A percentile compares a stretch with the other conserved stretches of the same genome.
phyloP scores from a whole-genome alignment of 2,329 filamentous ascomycete species.

The Colletotrichum sp. region DNA sequence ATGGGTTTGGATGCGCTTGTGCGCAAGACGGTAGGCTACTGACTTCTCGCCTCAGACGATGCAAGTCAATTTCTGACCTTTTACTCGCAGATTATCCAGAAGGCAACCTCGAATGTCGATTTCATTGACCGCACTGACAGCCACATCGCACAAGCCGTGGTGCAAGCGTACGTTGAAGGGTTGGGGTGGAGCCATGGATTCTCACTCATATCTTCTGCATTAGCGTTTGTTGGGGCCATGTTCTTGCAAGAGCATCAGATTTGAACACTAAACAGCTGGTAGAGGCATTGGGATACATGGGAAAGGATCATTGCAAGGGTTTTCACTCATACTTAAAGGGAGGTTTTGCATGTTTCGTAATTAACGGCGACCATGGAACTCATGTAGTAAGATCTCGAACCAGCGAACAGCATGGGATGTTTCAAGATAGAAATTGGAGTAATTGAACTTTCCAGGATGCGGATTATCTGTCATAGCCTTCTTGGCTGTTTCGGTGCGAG shows the following conservation, averaged over 20 bases:
- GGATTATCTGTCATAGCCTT: background rate
- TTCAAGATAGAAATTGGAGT: background rate
- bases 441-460: background rate
- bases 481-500: background rate
- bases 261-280: background rate
- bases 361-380: background rate
- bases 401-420: background rate
- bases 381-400: background rate
- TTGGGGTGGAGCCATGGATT: constrained; percentile 38
- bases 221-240: constrained; percentile 28
- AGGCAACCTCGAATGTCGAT: constrained; percentile 35
- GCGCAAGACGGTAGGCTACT: constrained; percentile 8
- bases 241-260: constrained; percentile 31
- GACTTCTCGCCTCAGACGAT: background rate
- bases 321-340: background rate
- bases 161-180: constrained; percentile 37
- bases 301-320: background rate
- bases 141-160: constrained; percentile 29
- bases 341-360: background rate
- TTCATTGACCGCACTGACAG: constrained; percentile 31
- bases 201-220: constrained; percentile 31
- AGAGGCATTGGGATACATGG: background rate
- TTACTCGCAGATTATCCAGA: constrained; percentile 31
- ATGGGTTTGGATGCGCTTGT: constrained; percentile 16
- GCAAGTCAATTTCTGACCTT: background rate